A percentile compares a stretch with the other conserved stretches of the same genome.
Evolutionary conservation across 345 rosid genomes (phyloP).

Genomic region (Eucalyptus lansdowneana): DNA sequence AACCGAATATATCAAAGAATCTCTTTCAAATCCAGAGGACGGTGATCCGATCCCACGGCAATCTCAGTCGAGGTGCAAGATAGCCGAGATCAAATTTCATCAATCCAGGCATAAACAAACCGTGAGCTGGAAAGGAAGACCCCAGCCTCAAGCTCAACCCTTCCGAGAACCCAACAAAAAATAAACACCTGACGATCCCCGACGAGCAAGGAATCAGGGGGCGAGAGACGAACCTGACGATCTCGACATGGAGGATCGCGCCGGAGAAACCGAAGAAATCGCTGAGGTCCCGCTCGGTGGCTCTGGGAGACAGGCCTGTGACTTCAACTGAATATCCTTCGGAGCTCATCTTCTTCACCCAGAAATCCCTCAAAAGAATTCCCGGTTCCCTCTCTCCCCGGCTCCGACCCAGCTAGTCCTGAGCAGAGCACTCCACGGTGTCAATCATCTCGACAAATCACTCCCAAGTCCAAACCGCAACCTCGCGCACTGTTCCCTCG

Average conservation of each 20-base stretch:
- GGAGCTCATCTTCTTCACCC: conserved; percentile 31
- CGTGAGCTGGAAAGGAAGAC: background rate
- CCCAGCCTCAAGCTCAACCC: background rate
- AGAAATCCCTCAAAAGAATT: background rate
- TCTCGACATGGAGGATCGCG: conserved; percentile 40
- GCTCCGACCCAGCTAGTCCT: background rate
- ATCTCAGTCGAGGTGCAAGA: background rate
- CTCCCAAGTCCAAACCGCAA: background rate
- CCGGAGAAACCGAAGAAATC: conserved; percentile 78
- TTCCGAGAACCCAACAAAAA: background rate
- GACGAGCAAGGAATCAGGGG: background rate
- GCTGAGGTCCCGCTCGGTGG: conserved; percentile 44
- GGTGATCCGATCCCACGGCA: background rate
- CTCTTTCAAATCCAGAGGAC: too few relatives aligned
- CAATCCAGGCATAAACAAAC: background rate
- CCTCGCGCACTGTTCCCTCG: background rate
- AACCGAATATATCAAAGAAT: too few relatives aligned
- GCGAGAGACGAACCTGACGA: conserved; percentile 28
- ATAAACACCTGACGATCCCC: background rate
- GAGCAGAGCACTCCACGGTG: background rate
- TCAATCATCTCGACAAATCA: background rate
- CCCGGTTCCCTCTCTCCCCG: background rate
- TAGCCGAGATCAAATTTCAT: background rate
- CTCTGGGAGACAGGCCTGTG: conserved; percentile 54
- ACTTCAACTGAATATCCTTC: conserved; percentile 49